Conservation (phyloP, 805 yeast genomes). For the Komagataella pastoris region DNA sequence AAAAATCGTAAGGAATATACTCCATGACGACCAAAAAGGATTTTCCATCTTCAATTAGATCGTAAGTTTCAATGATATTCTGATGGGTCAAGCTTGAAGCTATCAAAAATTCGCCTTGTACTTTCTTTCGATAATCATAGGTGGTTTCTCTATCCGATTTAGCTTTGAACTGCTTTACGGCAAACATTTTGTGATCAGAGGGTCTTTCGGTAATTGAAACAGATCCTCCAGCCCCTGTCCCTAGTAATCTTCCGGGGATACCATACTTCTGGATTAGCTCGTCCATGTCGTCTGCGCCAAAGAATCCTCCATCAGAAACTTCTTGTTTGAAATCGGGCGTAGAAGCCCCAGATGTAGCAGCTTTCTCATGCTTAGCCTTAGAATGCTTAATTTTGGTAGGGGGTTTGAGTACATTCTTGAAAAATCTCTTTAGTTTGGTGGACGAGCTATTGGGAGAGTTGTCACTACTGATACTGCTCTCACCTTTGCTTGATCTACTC, state of each 20-base stretch:
- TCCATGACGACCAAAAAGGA: slow-evolving; percentile 77
- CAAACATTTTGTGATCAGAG: slow-evolving; percentile 51
- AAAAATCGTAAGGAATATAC: slow-evolving; percentile 83
- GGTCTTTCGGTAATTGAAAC: slow-evolving; percentile 66
- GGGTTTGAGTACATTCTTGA: slow-evolving; percentile 17
- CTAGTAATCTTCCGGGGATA: slow-evolving; percentile 57
- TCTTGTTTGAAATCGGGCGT: not conserved
- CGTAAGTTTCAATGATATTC: slow-evolving; percentile 72
- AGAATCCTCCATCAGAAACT: not conserved
- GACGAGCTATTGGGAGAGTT: not conserved
- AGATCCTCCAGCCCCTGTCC: slow-evolving; percentile 92
- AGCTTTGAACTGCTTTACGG: slow-evolving; percentile 76
- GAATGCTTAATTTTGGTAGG: not conserved
- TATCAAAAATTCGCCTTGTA: slow-evolving; percentile 69
- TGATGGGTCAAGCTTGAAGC: slow-evolving; percentile 71
- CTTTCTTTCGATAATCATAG: slow-evolving; percentile 62
- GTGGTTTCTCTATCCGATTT: slow-evolving; percentile 49
- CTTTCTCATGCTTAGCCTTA: not conserved
- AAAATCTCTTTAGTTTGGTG: slow-evolving; percentile 28
- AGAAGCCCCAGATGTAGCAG: not conserved
- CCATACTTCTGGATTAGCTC: slow-evolving; percentile 54
- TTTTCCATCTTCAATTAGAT: slow-evolving; percentile 57
- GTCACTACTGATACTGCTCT: not conserved
- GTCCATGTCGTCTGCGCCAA: slow-evolving; percentile 3
- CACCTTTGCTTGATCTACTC: not conserved